Base-by-base conservation (phyloP, 208 protist species). In the Crithidia expoeki region DNA sequence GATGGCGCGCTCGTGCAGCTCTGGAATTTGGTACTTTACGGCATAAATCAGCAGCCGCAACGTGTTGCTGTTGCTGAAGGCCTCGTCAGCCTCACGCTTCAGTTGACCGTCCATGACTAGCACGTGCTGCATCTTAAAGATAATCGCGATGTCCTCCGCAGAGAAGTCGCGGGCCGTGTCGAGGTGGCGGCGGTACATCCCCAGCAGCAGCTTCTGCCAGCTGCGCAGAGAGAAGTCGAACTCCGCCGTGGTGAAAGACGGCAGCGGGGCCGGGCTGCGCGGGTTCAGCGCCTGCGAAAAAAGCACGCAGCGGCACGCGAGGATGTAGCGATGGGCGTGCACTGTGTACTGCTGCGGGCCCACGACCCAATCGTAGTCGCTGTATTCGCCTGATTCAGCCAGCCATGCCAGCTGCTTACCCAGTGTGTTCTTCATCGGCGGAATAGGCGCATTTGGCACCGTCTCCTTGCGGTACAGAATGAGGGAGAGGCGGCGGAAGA, bases 401-500 rank as follows among this genome's bases (percentile, higher is more conserved):
- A 96, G 72, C 85, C 85, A 89, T 19, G 78, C 86, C 10, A 96
- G 74, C 69, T 96, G 88, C 75, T 80, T 88, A 42, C 84, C 82
- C 58, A 96, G 83, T 4, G 88, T 89, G 57, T 88, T 88, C 79
- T 84, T 89, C 73, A 87, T 78, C 7, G 65, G 33, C 12, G 91
- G 91, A 34, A 94, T 89, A 7, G 73, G 68, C 28, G 84, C 81
- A 51, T 80, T 78, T 36, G 86, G 88, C 40, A 96, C 72, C 32
- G 78, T 80, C 65, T 96, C 91, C 50, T 84, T 80, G 17, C 79
- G 79, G 30, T 79, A 82, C 9, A 93, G 49, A 61, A 96, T 96
- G 30, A 94, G 85, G 10, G 88, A 95, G n/a, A 96, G 81, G 25
- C 89, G 85, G 12, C 92, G 85, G 76, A 93, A 94, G n/a, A 96